Evolutionary conservation across 2,329 filamentous ascomycete species (phyloP), one percentile per base, ranked within the genome.

Genomic region (Penicillium expansum): DNA sequence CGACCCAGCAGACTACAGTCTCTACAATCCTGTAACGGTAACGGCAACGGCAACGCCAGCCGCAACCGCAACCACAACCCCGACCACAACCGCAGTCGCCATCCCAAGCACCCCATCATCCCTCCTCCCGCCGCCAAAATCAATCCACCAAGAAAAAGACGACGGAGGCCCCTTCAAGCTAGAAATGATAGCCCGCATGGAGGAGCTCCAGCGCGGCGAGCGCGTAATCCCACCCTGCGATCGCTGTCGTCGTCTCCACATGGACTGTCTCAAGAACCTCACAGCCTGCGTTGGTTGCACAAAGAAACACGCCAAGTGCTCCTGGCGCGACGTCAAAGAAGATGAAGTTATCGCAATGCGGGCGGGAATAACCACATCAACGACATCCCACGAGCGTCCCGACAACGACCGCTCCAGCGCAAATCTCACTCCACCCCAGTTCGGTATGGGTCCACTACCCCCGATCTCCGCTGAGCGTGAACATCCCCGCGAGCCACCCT

Each of bases 251-350:
- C 82, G 91, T 30, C 79, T 95, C 16, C 86, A 89, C 62, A 90
- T 92, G 76, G 85, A 91, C 56, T 96, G 91, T 60, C 79, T 92
- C 47, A 95, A 95, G 74, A 90, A 96, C 61, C 79, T 94, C 38
- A 95, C 91, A 0, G 90, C 91, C 9, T 96, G 92, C 69, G 85
- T 88, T 72, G 91, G 90, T 22, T 96, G 91, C 72, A 95, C 91
- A 0, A 92, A 90, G 71, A 95, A 95, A 71, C 91, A 96, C 70
- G 90, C 90, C 20, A 92, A 92, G 67, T 96, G 91, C 71, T 87
- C 86, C 14, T 96, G 91, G 91, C 89, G 87, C 63, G 86, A 89
- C 43, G 84, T 94, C n/a, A 86, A 85, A 16, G 85, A 90, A 32
- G 87, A 88, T 3, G 92, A 96, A 65, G 62, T 85, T 11, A 70